Base-by-base conservation (phyloP, 1,139 yeast genomes). In the Yamadazyma atlantica region DNA sequence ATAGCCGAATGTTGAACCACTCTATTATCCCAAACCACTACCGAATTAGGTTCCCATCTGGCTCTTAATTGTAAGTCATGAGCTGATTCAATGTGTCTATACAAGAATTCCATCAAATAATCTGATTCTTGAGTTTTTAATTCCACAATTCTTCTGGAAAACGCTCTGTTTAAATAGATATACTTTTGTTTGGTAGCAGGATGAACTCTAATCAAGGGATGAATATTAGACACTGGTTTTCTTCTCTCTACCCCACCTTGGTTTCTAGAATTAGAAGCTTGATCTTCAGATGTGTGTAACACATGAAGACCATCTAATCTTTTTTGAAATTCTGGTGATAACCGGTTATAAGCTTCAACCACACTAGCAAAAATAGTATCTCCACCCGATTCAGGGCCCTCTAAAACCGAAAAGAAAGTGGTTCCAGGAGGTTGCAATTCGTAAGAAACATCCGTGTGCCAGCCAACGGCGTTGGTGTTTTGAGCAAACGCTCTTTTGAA, bases 371-470 rank as follows among this genome's bases (percentile, higher is more conserved):
- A 82, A 34, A 77, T 58, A 11, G 88, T 82, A 55, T 82, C 87
- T 37, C 88, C 87, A 37, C 88, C 88, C 12, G 74, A 56, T 38
- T 70, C 72, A 29, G 86, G 81, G 24, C 80, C 82, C 49, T 69
- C 80, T 34, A 75, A 57, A 42, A 79, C 70, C 32, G 77, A 66
- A 49, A 82, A 75, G 32, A 78, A 65, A 1, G 87, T 82, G 41
- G 74, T 63, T 2, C 80, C 73, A 2, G 87, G 84, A 3, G 87
- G 82, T 54, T 79, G 85, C 40, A 64, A 60, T 49, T 81, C 87
- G 56, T 80, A 81, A 11, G 84, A 69, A 22, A 78, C 82, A 54
- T 82, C 87, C 0, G 83, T 69, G 57, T 82, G 87, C 83, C 84
- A 82, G 5, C 53, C 45, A 14, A 64, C 55, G 33, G 60, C 59